Base-by-base conservation (phyloP, 768 basidiomycete species). In the Fomitopsis serialis region DNA sequence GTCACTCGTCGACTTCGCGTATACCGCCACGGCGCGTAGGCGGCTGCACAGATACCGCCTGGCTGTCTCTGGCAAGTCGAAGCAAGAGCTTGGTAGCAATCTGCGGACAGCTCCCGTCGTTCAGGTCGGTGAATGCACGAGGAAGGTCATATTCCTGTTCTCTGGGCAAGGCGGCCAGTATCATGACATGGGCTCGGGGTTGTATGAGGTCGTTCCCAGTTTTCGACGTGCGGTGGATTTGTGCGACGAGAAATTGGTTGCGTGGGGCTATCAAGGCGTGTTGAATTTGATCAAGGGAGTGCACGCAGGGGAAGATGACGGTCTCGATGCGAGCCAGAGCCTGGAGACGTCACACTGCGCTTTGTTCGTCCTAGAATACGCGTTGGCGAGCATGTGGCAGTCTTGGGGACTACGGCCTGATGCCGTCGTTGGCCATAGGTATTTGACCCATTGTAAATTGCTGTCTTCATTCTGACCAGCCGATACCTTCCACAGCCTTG, bases 361-460 rank as follows among this genome's bases (percentile, higher is more conserved):
- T 0, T 70, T 84, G 6, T 78, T 89, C 55, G 68, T 80, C 0
- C 67, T 89, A 9, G 78, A 88, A 60, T 87, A 81, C 59, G 80
- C 82, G 0, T 68, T 90, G 21, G 76, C 80, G 0, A 70, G 67
- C 44, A 54, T 90, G 13, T 90, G 87, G 88, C 77, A 77, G 32
- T 78, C 76, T 7, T 89, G 84, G 85, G 87, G 87, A 1, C 42
- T 89, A 12, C 57, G 60, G 21, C 87, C 87, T 3, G 59, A 68
- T n/a, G 81, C 75, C 0, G 80, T 87, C 13, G 73, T 83, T 17
- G 87, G 88, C 2, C 87, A 89, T 60, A 90, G 88, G 88, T 88
- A 46, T 53, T 74, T 63, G 10, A 49, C 51, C 35, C 42, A 46
- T 8, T 32, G 21, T 48, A 29, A 12, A 3, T n/a, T 13, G 24